Base-by-base conservation (phyloP, 2,329 filamentous ascomycete genomes). In the Zymoseptoria brevis region DNA sequence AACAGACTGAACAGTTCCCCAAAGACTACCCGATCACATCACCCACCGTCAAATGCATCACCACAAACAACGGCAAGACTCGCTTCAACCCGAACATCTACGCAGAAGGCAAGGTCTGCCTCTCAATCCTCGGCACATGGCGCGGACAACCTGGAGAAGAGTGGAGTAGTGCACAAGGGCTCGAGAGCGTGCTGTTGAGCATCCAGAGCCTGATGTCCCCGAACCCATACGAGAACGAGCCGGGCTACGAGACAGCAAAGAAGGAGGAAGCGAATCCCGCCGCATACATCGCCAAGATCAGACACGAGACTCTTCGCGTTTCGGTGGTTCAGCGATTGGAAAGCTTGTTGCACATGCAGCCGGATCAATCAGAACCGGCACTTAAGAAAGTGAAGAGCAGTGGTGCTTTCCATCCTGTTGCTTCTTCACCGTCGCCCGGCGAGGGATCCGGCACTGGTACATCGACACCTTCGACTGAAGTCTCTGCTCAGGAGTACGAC, bases 51-150 rank as follows among this genome's bases (percentile, higher is more conserved):
- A 83, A 80, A 22, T 87, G 88, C 24, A 81, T 86, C 50, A 97
- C 94, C 0, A 99, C 93, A 1, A 96, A 97, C 71, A 80, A 81
- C n/a, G 93, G 93, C 9, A 81, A 87, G 60, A 91, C 87, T 71
- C 86, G 94, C 7, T 97, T 97, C 79, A 96, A 96, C 69, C 94
- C 94, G 3, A 99, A 99, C 71, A 96, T 99, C 62, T 99, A 99
- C 72, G 81, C 91, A 1, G 84, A 79, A 54, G 94, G 94, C 54
- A 95, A 93, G 75, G 92, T 99, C 58, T 99, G 94, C 77, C 75
- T 99, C 84, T 95, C 75, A 30, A 66, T 71, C 19, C 57, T 67
- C 45, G 95, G 92, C 59, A 99, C 94, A 72, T 99, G 94, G 94
- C 83, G 88, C 54, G 92, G 92, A 26, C 88, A 96, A 70, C 82